These are phyloP conservation scores for Chrysoporthe deuterocubensis DNA, from an alignment of 2,329 filamentous ascomycete species.

Conservation along the genomic window DNA sequence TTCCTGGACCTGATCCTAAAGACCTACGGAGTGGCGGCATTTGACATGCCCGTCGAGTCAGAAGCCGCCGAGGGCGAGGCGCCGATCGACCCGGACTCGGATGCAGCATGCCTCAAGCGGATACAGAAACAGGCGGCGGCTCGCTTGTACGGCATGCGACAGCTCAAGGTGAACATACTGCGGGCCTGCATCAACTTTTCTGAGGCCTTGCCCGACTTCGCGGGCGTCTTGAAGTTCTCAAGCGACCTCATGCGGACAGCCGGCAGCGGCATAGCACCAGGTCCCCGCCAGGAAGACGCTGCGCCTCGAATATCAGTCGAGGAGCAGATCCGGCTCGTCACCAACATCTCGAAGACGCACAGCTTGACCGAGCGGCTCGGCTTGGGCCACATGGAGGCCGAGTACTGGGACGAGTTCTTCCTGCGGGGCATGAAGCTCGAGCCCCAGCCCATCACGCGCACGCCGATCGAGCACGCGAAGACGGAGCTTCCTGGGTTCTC, in stretches of 20 bases:
- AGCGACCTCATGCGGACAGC: constrained; percentile 82
- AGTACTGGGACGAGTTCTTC: constrained; percentile 98
- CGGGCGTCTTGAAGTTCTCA: constrained; percentile 86
- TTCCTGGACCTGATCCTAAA: constrained; percentile 65
- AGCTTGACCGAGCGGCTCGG: constrained; percentile 77
- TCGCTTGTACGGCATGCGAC: constrained; percentile 75
- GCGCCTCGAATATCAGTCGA: constrained; percentile 75
- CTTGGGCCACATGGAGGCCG: constrained; percentile 69
- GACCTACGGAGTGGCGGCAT: constrained; percentile 66
- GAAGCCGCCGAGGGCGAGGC: constrained; percentile 31
- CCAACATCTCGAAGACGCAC: constrained; percentile 84
- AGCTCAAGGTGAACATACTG: constrained; percentile 84
- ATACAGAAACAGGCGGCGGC: constrained; percentile 63
- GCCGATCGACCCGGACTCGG: constrained; percentile 47
- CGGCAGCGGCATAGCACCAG: constrained; percentile 78
- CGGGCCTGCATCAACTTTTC: constrained; percentile 91
- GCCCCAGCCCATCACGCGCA: constrained; percentile 59
- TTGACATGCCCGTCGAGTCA: constrained; percentile 43
- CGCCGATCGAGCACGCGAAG: constrained; percentile 68
- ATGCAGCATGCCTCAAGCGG: constrained; percentile 57
- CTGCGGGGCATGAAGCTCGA: constrained; percentile 77
- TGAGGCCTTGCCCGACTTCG: constrained; percentile 89
- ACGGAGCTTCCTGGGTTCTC: constrained; percentile 56
- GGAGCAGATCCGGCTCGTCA: constrained; percentile 82
- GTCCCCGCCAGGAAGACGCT: constrained; percentile 68